Base-by-base conservation (phyloP, 495 filamentous ascomycete genomes). In the Trichoderma erinaceum region DNA sequence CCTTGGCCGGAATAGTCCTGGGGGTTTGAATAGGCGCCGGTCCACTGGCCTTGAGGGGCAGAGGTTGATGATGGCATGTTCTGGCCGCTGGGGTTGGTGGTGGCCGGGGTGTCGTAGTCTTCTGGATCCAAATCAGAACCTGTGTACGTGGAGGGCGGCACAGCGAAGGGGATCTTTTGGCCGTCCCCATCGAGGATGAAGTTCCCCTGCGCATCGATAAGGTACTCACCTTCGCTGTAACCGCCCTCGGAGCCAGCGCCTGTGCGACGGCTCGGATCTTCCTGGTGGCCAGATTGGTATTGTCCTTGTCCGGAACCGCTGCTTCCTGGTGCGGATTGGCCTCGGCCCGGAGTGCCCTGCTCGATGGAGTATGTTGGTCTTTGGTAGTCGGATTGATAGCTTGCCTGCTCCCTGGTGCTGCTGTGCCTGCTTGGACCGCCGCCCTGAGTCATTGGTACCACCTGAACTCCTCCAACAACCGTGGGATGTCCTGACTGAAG, bases 401-500 rank as follows among this genome's bases (percentile, higher is more conserved):
- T 73, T 58, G 76, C 76, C 67, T 75, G 72, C 52, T 79, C 75
- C 56, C 78, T 74, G 38, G 77, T 75, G 67, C 85, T 88, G 48
- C 78, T 82, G 67, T 89, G 86, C 64, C 92, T 85, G 70, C 85
- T 88, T 8, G 88, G 84, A 25, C 88, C 82, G 18, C 90, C 91
- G 18, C 56, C 56, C 68, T 89, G 88, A 44, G 90, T 89, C 90
- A 96, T 97, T 3, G 96, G 95, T 35, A 97, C 89, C n/a, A 99
- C 95, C 73, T 97, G 92, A 27, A 97, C 92, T 21, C 93, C 96
- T 58, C 93, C 92, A 15, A 99, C 91, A 27, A 94, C 77, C 1
- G 92, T 96, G 18, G 93, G 90, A 67, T 90, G 87, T n/a, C 95
- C 96, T 61, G 91, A 89, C 74, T 92, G 87, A 18, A 99, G 84